Conservation (phyloP, 352 stramenopile species). For the Globisporangium polare region DNA sequence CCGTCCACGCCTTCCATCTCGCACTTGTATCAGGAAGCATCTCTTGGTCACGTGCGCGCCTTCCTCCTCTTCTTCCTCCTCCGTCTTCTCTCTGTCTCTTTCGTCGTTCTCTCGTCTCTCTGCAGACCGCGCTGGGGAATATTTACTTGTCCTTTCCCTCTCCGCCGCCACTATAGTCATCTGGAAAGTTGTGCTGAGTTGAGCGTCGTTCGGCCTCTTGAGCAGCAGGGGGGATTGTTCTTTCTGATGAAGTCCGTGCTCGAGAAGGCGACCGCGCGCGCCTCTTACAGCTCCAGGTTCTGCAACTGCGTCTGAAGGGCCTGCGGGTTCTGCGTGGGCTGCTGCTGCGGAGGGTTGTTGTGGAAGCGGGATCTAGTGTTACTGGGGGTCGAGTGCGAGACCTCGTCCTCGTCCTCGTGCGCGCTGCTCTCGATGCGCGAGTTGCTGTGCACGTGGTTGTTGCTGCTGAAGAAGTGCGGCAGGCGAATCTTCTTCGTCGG, state of each 20-base stretch:
- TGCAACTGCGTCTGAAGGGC: constrained; percentile 61
- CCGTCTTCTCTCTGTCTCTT: not conserved
- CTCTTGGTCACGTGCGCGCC: not conserved
- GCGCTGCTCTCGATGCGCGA: constrained; percentile 53
- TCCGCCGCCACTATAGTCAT: constrained; percentile 5
- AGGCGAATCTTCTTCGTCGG: constrained; percentile 87
- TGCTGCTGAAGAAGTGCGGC: constrained; percentile 75
- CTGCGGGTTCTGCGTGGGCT: constrained; percentile 32
- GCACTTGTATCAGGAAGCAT: constrained; percentile 25
- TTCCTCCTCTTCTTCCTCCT: constrained; percentile 6
- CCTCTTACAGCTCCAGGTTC: constrained; percentile 73
- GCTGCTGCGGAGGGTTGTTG: constrained; percentile 34
- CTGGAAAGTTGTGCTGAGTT: constrained; percentile 6
- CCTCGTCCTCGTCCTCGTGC: constrained; percentile 61
- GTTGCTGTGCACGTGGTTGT: constrained; percentile 46
- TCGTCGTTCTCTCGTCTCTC: not conserved
- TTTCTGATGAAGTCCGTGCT: constrained; percentile 14
- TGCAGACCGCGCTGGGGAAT: constrained; percentile 2
- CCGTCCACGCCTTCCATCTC: constrained; percentile 18
- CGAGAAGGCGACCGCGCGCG: constrained; percentile 6
- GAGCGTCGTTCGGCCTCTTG: not conserved
- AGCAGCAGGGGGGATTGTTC: constrained; percentile 6
- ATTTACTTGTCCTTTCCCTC: constrained; percentile 3
- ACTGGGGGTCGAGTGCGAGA: constrained; percentile 55
- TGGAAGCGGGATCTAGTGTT: constrained; percentile 67